Percentiles rank a stretch among this genome's conserved stretches.
These are phyloP conservation scores for Eragrostis nindensis DNA, from an alignment of 176 grass and related monocot species.

Conservation along the genomic window DNA sequence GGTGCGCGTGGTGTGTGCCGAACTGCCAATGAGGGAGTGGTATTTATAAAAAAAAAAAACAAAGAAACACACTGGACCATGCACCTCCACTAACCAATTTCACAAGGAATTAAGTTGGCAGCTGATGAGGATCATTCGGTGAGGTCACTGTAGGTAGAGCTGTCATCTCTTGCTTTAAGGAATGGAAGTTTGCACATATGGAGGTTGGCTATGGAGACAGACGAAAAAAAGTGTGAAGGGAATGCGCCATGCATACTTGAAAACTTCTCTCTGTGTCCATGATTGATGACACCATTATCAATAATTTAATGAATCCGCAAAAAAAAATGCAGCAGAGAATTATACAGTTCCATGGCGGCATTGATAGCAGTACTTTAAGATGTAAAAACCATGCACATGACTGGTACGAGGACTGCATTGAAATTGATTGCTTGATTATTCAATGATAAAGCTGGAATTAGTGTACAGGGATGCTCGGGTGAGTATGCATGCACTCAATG, in stretches of 20 bases:
- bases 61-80: slow-evolving; percentile 3
- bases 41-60: slow-evolving; percentile 47
- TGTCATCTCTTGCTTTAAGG: slow-evolving; percentile 19
- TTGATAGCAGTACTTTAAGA: background rate
- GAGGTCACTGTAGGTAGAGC: background rate
- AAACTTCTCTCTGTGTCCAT: background rate
- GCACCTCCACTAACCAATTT: background rate
- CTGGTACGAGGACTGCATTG: background rate
- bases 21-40: background rate
- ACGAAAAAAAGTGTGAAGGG: background rate
- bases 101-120: background rate
- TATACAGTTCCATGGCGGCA: background rate
- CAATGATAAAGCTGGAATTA: background rate
- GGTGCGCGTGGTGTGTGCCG: background rate
- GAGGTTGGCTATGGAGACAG: background rate
- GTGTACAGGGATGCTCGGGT: background rate
- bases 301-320: background rate
- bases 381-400: background rate
- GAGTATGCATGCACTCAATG: background rate
- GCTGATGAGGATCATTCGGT: background rate
- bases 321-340: too few relatives aligned
- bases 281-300: background rate
- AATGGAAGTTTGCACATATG: background rate
- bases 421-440: background rate
- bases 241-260: background rate